A percentile compares a stretch with the other conserved stretches of the same genome.
Evolutionary conservation across 352 stramenopile species (phyloP).

Genomic region (Globisporangium paddicum): DNA sequence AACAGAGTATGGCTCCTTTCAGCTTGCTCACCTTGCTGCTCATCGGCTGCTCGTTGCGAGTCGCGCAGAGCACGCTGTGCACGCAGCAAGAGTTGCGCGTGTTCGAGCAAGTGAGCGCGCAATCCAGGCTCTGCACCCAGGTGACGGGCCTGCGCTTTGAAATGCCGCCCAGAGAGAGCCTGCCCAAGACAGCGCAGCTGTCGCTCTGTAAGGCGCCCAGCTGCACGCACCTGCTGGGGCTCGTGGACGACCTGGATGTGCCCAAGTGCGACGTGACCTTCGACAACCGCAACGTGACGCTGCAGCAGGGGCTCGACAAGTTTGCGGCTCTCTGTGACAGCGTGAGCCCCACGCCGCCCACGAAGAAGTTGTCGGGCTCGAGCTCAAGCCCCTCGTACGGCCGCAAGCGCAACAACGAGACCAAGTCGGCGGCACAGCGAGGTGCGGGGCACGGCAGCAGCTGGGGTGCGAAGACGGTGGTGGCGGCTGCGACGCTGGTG

Average conservation of each 20-base stretch:
- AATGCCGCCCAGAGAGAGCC: constrained; percentile 28
- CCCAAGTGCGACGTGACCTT: constrained; percentile 42
- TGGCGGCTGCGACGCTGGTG: not conserved
- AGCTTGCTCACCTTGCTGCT: constrained; percentile 12
- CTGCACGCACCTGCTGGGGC: constrained; percentile 50
- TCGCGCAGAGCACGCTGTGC: constrained; percentile 16
- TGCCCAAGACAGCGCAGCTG: constrained; percentile 24
- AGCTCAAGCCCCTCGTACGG: not conserved
- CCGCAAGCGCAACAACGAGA: constrained; percentile 9
- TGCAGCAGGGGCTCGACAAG: constrained; percentile 40
- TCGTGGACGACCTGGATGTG: constrained; percentile 52
- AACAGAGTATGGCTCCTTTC: not conserved
- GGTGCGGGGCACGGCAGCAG: not conserved
- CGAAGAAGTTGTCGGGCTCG: constrained; percentile 25
- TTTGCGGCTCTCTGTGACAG: constrained; percentile 42
- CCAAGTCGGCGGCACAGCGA: not conserved
- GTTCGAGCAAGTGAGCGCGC: constrained; percentile 33
- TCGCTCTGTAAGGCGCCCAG: constrained; percentile 35
- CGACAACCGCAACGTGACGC: constrained; percentile 44
- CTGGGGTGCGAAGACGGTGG: not conserved
- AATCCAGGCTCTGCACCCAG: constrained; percentile 34
- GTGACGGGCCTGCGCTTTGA: constrained; percentile 34
- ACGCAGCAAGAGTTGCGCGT: constrained; percentile 33
- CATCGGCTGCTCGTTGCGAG: not conserved
- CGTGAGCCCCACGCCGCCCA: constrained; percentile 26